Percentiles rank a stretch among this genome's conserved stretches.
These are phyloP conservation scores for Aspergillus udagawae DNA, from an alignment of 2,329 filamentous ascomycete genomes.

Conservation along the genomic window DNA sequence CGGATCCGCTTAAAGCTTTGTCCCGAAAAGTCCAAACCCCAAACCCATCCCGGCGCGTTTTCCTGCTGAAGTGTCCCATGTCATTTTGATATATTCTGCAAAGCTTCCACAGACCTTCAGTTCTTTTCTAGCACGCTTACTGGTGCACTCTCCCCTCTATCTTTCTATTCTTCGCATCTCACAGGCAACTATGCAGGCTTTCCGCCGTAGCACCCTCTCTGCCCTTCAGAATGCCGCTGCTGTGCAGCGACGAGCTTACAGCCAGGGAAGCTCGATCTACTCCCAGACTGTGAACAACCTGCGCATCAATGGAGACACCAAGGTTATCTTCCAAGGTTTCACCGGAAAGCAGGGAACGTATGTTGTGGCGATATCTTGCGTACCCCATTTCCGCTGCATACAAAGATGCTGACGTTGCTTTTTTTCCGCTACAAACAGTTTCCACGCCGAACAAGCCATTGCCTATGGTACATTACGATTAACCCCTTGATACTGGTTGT, in stretches of 20 bases:
- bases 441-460: constrained; percentile 96
- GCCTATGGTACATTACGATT: constrained; percentile 72
- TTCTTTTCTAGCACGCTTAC: constrained; percentile 7
- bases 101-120: constrained; percentile 5
- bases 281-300: constrained; percentile 75
- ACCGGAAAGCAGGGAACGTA: constrained; percentile 95
- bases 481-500: constrained; percentile 12
- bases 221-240: constrained; percentile 61
- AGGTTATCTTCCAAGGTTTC: constrained; percentile 95
- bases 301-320: constrained; percentile 87
- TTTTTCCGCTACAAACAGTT: constrained; percentile 52
- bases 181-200: constrained; percentile 67
- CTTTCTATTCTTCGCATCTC: constrained; percentile 15
- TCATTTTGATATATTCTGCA: constrained; percentile 15
- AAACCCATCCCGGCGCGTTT: constrained; percentile 28
- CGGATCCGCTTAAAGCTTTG: constrained; percentile 37
- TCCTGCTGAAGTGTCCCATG: constrained; percentile 12
- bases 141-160: constrained; percentile 6
- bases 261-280: constrained; percentile 66
- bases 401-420: constrained; percentile 29
- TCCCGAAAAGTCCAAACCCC: constrained; percentile 24
- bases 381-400: not conserved
- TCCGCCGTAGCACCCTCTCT: constrained; percentile 69
- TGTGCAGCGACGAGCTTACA: constrained; percentile 68
- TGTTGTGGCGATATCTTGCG: constrained; percentile 37